Base-by-base conservation (phyloP, 2,329 filamentous ascomycete genomes). In the Biscogniauxia sp. region DNA sequence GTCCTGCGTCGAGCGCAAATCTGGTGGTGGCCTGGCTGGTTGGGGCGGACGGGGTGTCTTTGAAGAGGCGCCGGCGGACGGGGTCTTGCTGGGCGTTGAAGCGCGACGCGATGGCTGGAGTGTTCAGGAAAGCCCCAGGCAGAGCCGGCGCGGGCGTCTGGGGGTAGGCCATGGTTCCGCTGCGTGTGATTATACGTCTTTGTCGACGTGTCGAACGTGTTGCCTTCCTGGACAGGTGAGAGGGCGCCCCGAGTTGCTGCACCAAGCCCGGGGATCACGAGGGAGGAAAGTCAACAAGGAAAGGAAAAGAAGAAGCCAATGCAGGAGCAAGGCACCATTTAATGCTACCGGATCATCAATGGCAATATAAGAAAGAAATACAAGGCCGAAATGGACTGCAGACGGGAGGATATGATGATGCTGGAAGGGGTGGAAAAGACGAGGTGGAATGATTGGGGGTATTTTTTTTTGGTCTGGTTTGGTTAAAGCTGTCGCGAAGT, bases 111-210 rank as follows among this genome's bases (percentile, higher is more conserved):
- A 83, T 80, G 59, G 88, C 90, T 54, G 91, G 91, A 20, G 91
- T 94, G 69, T 89, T 86, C 71, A 92, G 77, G 72, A 88, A 94
- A 70, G 88, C 88, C 78, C 91, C 91, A 52, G 91, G 91, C 54
- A 92, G 80, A 63, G 86, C 86, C 69, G 90, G 87, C 77, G 88
- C 82, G 49, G 91, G 91, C 59, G 91, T 78, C 66, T 78, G 78
- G 23, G 80, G 76, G 66, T 84, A 83, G 56, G 84, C 79, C 85
- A 88, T 88, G 62, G 61, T 68, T 58, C 53, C 57, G 60, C 55
- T 63, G 54, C 28, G 11, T 50, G 58, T 58, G 61, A 56, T 61
- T 59, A 45, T 15, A 15, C 37, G 37, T 45, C 37, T 45, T 45
- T 54, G 11, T 45, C 23, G 37, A 45, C 37, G 37, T 45, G 37